Percentiles rank a stretch among this genome's conserved stretches.
Evolutionary conservation across 108 stramenopile species (phyloP).

Genomic region (Discostella stelligeroides): DNA sequence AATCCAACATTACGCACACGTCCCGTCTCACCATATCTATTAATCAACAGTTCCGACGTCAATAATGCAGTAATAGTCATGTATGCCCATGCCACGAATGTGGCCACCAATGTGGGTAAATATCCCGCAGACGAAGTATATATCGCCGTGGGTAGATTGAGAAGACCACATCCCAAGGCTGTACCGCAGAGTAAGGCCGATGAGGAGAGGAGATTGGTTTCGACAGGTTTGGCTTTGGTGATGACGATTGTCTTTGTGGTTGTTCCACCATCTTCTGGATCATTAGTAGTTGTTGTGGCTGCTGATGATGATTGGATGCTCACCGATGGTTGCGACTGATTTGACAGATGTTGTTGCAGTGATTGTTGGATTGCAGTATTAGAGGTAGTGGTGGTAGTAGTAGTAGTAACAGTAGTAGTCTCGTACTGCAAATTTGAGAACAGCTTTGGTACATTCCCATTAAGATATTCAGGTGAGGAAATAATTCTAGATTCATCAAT

Average conservation of each 20-base stretch:
- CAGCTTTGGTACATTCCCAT: slow-evolving; percentile 24
- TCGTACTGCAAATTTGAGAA: slow-evolving; percentile 44
- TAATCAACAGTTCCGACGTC: slow-evolving; percentile 83
- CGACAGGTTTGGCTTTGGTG: not conserved
- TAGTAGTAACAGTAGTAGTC: not conserved
- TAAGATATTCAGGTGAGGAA: slow-evolving; percentile 23
- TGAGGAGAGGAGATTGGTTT: slow-evolving; percentile 24
- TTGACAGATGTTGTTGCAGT: too few relatives aligned
- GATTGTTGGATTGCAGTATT: too few relatives aligned
- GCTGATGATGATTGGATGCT: too few relatives aligned
- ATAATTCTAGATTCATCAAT: slow-evolving; percentile 66
- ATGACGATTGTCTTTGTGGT: not conserved
- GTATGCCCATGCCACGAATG: slow-evolving; percentile 77
- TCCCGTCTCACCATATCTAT: slow-evolving; percentile 68
- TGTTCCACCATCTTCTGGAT: not conserved
- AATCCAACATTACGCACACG: slow-evolving; percentile 59
- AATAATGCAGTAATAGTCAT: slow-evolving; percentile 87
- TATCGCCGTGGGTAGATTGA: slow-evolving; percentile 81
- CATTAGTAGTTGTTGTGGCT: too few relatives aligned
- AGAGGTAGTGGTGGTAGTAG: not conserved
- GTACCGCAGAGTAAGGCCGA: slow-evolving; percentile 62
- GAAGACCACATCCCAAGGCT: slow-evolving; percentile 74
- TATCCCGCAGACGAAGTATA: slow-evolving; percentile 73
- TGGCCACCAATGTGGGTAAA: slow-evolving; percentile 64
- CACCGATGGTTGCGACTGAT: too few relatives aligned